Percentiles rank a stretch among this genome's conserved stretches.
Evolutionary conservation across 2,329 filamentous ascomycete genomes (phyloP).

Genomic region (Colletotrichum endophyticum): DNA sequence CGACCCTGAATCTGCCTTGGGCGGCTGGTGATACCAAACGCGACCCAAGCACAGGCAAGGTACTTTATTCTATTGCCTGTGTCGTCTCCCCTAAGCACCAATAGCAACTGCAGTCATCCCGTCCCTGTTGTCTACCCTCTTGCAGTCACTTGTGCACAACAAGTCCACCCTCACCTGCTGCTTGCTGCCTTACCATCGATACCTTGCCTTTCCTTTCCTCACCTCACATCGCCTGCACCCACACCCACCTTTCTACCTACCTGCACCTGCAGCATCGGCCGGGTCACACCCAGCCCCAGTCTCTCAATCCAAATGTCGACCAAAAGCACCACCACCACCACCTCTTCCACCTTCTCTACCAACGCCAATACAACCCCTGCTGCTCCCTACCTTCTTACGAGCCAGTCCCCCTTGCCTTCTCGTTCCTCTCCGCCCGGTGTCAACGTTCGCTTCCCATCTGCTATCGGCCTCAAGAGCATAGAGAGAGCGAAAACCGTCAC

Average conservation of each 20-base stretch:
- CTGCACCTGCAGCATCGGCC: neutral
- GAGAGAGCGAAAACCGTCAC: conserved; percentile 26
- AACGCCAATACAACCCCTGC: conserved; percentile 9
- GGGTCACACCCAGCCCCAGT: neutral
- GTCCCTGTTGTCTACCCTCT: neutral
- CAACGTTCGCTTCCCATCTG: neutral
- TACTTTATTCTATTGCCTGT: neutral
- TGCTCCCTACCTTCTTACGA: conserved; percentile 1
- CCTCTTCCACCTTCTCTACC: conserved; percentile 1
- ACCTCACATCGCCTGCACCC: neutral
- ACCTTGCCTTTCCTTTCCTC: neutral
- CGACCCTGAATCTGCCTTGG: neutral
- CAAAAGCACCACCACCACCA: neutral
- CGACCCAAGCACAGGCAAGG: neutral
- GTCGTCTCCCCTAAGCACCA: neutral
- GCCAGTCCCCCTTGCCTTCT: neutral
- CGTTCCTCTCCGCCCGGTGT: neutral
- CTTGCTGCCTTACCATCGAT: neutral
- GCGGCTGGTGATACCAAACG: neutral
- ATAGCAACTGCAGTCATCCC: conserved; percentile 8
- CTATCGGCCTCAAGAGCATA: neutral
- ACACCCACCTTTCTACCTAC: neutral
- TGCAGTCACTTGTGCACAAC: neutral
- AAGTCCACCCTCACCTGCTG: neutral
- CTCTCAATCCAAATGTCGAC: neutral